Evolutionary conservation across 352 stramenopile genomes (phyloP).

Genomic region (Ophiocytium majus): DNA sequence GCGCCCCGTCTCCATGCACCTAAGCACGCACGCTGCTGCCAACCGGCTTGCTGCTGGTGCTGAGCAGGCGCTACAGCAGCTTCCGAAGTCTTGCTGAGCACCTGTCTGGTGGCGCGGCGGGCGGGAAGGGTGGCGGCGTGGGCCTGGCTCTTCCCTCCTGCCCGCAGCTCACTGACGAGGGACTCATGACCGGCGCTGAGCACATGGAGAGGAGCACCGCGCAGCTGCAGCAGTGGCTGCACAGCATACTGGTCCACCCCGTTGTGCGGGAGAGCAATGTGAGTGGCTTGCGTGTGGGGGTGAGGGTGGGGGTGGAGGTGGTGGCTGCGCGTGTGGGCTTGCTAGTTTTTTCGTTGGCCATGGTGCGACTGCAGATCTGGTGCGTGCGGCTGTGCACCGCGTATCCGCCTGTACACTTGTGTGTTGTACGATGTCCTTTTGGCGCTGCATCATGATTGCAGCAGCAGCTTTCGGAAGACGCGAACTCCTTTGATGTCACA

Average conservation of each 20-base stretch:
- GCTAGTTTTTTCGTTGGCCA: background rate
- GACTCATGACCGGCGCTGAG: conserved; percentile 30
- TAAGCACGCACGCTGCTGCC: no score
- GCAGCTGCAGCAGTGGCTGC: conserved; percentile 47
- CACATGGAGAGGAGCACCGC: conserved; percentile 31
- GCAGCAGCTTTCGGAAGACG: no score
- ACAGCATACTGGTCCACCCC: conserved; percentile 26
- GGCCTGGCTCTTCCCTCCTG: conserved; percentile 23
- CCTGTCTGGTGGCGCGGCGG: no score
- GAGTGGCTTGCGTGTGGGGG: background rate
- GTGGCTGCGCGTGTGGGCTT: background rate
- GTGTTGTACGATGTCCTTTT: no score
- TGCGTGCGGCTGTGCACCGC: no score
- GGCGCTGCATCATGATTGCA: no score
- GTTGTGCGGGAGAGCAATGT: conserved; percentile 37
- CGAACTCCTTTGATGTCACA: no score
- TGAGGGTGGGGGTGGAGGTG: background rate
- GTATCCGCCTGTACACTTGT: no score
- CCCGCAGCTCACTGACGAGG: conserved; percentile 41
- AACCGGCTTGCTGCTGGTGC: no score
- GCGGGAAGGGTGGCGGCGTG: no score
- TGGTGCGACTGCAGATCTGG: background rate
- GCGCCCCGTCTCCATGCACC: no score
- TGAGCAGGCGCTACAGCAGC: conserved; percentile 29
- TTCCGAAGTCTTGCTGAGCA: conserved; percentile 50